These are phyloP conservation scores for Alternaria viburni DNA, from an alignment of 2,329 filamentous ascomycete genomes.

Conservation along the genomic window DNA sequence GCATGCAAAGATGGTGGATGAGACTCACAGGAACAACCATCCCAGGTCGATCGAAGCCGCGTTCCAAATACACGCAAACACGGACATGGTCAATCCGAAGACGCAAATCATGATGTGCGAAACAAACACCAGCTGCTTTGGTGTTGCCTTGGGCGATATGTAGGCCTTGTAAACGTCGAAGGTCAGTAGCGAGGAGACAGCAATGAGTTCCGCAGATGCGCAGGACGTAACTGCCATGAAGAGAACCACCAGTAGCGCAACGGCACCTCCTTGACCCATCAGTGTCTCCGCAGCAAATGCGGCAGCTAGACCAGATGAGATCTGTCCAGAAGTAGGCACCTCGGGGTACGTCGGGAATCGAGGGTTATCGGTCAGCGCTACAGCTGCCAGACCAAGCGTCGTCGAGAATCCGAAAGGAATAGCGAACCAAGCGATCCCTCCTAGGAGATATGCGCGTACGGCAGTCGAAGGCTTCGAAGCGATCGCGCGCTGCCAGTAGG, in stretches of 20 bases:
- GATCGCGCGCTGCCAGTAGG: constrained; percentile 56
- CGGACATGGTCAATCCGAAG: constrained; percentile 50
- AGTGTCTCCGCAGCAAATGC: constrained; percentile 39
- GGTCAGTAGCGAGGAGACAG: constrained; percentile 49
- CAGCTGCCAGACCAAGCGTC: constrained; percentile 54
- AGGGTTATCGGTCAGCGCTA: constrained; percentile 53
- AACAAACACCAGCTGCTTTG: constrained; percentile 47
- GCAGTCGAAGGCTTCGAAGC: constrained; percentile 38
- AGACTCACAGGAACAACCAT: constrained; percentile 47
- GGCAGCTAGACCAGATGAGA: constrained; percentile 37
- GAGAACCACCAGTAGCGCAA: constrained; percentile 37
- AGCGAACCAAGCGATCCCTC: constrained; percentile 57
- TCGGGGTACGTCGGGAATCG: constrained; percentile 54
- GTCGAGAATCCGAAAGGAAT: constrained; percentile 57
- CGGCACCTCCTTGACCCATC: constrained; percentile 38
- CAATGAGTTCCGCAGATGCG: constrained; percentile 51
- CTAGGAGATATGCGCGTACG: constrained; percentile 45
- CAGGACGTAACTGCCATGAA: constrained; percentile 47
- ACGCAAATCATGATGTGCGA: constrained; percentile 50
- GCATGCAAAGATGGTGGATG: neutral
- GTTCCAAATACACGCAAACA: constrained; percentile 49
- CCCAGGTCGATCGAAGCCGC: constrained; percentile 49
- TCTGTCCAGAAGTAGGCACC: constrained; percentile 30
- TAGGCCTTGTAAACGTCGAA: constrained; percentile 56
- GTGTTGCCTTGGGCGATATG: constrained; percentile 46